phyloP scores from a whole-genome alignment of 2,329 filamentous ascomycete species.

The Pseudogymnoascus sp. region DNA sequence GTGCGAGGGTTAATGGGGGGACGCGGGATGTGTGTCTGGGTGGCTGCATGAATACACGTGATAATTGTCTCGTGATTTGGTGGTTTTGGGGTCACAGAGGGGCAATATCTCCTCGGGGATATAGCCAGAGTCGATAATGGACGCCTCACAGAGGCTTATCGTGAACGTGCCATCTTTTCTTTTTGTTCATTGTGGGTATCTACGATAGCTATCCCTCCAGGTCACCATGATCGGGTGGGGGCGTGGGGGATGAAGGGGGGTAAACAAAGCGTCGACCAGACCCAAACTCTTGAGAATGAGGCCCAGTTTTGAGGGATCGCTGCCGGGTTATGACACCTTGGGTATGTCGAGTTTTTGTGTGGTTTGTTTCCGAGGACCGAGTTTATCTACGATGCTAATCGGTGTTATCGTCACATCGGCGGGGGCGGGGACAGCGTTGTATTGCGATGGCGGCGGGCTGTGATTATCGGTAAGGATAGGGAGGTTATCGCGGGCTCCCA shows the following conservation, averaged over 20 bases:
- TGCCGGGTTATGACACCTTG: background rate
- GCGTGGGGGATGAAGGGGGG: background rate
- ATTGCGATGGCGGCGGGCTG: background rate
- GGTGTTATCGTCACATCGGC: background rate
- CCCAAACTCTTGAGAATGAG: background rate
- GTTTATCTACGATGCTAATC: background rate
- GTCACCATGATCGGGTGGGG: background rate
- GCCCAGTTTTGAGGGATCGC: background rate
- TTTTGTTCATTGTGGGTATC: background rate
- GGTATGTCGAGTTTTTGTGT: background rate
- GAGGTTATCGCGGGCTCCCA: background rate
- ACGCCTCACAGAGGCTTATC: background rate
- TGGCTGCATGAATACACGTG: background rate
- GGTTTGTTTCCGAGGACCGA: background rate
- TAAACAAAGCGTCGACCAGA: background rate
- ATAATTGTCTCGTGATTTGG: background rate
- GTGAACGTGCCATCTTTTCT: background rate
- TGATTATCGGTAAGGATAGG: constrained; percentile 6
- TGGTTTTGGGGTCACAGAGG: background rate
- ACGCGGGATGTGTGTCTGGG: background rate
- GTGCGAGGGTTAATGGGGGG: too few species aligned
- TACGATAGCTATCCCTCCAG: background rate
- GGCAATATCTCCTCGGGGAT: background rate
- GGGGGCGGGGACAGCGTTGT: background rate
- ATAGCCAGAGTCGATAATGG: background rate